A percentile compares a stretch with the other conserved stretches of the same genome.
Evolutionary conservation across 306 rosid species (phyloP).

Genomic region (Pyrus bretschneideri): DNA sequence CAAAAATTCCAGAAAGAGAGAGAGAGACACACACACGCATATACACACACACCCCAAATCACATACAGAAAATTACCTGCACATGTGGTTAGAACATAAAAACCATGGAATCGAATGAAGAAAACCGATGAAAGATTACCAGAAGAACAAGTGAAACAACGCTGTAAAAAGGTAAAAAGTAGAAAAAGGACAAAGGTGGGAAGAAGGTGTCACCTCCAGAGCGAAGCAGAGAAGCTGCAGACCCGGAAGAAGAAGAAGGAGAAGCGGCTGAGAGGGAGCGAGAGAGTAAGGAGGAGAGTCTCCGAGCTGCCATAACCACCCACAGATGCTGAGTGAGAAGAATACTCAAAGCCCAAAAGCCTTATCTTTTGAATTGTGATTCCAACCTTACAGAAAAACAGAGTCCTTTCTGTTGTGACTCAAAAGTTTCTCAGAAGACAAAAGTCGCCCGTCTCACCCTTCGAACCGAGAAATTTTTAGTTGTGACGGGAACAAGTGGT

Average conservation of each 20-base stretch:
- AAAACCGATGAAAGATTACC: background rate
- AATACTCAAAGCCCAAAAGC: background rate
- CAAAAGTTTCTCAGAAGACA: background rate
- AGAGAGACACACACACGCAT: background rate
- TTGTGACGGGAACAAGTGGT: too few relatives aligned
- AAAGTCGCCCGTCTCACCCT: background rate
- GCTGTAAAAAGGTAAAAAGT: background rate
- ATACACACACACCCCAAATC: background rate
- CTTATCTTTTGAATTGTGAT: background rate
- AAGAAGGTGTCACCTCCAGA: conserved; percentile 36
- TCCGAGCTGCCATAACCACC: conserved; percentile 68
- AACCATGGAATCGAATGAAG: background rate
- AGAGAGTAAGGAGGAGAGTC: conserved; percentile 46
- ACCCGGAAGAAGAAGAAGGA: conserved; percentile 24
- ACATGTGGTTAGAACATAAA: background rate
- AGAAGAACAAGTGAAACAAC: background rate
- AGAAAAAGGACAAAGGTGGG: background rate
- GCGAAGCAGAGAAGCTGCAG: conserved; percentile 41
- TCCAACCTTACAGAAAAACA: background rate
- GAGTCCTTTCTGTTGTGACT: background rate
- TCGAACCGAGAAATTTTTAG: too few relatives aligned
- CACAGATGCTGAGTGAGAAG: background rate
- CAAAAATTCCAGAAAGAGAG: background rate
- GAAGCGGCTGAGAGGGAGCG: conserved; percentile 39
- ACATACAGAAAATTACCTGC: background rate